Evolutionary conservation across 2,329 filamentous ascomycete species (phyloP), one percentile per base, ranked within the genome.

Genomic region (Gaeumannomyces sp.): DNA sequence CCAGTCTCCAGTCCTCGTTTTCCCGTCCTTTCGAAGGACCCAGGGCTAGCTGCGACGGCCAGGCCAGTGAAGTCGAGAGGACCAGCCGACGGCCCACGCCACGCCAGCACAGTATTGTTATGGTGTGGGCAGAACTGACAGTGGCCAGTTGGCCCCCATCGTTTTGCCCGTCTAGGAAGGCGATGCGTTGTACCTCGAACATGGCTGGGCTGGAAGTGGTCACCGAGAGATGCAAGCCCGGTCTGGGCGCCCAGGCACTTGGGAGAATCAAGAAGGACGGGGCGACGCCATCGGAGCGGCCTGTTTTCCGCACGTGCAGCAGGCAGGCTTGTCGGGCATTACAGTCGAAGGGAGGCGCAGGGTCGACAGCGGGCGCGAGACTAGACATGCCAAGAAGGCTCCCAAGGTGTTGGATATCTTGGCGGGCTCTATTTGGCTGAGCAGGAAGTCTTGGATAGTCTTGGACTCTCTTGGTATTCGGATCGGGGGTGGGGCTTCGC

Each of bases 291-390:
- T 22, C 16, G 27, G 27, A n/a, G 29, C 60, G 27, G 35, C 14
- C 27, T n/a, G 7, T 50, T 56, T 62, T 13, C n/a, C 38, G 60
- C 60, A 62, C 60, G 60, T 62, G 60, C 16, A 53, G n/a, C 19
- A 53, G 22, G 45, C 19, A 50, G 45, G 45, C 45, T 2, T 2
- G 22, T 2, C n/a, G 45, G 19, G 1, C 7, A 11, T 11, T 11
- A 8, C 19, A 25, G n/a, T n/a, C 45, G 7, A 11, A 25, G 45
- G 8, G 35, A 29, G 6, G 8, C 27, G 14, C 19, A 13, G 6
- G 8, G 8, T 33, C 1, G 60, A 14, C n/a, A 16, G 60, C 29
- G 45, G 60, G 3, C 29, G 60, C 60, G 50, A 19, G 19, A 53
- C 27, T 62, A 25, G 35, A 35, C 25, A 16, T 4, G 25, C 35